These are phyloP conservation scores for Saccharomyces hybrid DNA, from an alignment of 1,139 yeast species.

Conservation along the genomic window DNA sequence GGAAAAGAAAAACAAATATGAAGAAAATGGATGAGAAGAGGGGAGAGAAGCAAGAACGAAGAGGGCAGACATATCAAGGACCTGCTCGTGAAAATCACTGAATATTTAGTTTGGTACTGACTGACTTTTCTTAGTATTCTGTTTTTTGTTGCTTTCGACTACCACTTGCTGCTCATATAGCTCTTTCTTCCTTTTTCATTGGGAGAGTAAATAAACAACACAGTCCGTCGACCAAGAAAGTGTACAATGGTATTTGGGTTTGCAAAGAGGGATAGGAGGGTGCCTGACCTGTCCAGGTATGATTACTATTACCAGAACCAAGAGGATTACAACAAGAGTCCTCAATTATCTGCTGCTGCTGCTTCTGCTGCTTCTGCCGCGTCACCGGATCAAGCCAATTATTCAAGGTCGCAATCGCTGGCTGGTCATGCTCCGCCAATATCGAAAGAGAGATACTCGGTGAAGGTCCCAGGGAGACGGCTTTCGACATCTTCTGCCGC, in stretches of 20 bases:
- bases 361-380: conserved; percentile 24
- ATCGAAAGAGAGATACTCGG: conserved; percentile 3
- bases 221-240: neutral
- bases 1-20: neutral
- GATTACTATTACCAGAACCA: conserved; percentile 28
- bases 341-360: conserved; percentile 26
- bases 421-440: conserved; percentile 1
- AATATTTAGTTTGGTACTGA: neutral
- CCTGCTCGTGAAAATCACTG: neutral
- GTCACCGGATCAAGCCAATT: conserved; percentile 5
- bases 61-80: neutral
- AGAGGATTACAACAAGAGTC: conserved; percentile 21
- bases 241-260: conserved; percentile 24
- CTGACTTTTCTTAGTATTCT: neutral
- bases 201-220: neutral
- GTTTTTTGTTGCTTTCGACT: neutral
- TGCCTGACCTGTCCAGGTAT: conserved; percentile 32
- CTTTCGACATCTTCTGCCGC: neutral
- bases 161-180: neutral
- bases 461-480: conserved; percentile 1
- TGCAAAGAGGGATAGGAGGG: conserved; percentile 21
- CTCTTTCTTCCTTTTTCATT: neutral
- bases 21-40: neutral
- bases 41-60: neutral
- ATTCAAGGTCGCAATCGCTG: conserved; percentile 3